Evolutionary conservation across 129 eudicot species (phyloP).

Genomic region (Chrysanthemum lavandulifolium): DNA sequence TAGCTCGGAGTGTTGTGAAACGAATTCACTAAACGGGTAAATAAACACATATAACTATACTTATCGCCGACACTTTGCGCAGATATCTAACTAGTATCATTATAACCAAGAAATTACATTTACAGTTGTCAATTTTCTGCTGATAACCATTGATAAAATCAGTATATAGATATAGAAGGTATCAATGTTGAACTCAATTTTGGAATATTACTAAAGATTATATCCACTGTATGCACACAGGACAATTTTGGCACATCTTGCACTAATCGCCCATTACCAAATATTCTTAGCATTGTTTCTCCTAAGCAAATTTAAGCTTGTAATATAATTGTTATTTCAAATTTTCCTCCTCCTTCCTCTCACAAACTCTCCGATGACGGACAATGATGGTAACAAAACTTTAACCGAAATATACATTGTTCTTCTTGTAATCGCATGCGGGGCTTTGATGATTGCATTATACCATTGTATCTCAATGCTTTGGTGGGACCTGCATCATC

Average conservation of each 20-base stretch:
- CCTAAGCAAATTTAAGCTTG: slow-evolving; percentile 7
- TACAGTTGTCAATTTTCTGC: no score
- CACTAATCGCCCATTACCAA: slow-evolving; percentile 32
- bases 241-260: slow-evolving; percentile 29
- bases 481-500: slow-evolving; percentile 30
- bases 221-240: slow-evolving; percentile 12
- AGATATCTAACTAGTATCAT: no score
- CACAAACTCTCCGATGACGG: slow-evolving; percentile 10
- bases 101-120: no score
- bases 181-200: no score
- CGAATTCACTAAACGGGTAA: no score
- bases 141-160: no score
- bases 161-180: no score
- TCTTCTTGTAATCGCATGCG: slow-evolving; percentile 34
- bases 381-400: slow-evolving; percentile 12
- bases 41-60: no score
- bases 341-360: neutral
- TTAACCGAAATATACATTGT: slow-evolving; percentile 27
- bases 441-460: slow-evolving; percentile 34
- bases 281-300: slow-evolving; percentile 30
- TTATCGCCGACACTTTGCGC: no score
- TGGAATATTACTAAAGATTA: neutral
- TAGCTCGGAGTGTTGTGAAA: no score
- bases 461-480: slow-evolving; percentile 36
- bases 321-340: slow-evolving; percentile 8